These are phyloP conservation scores for Nothopassalora personata DNA, from an alignment of 2,329 filamentous ascomycete species.

Conservation along the genomic window DNA sequence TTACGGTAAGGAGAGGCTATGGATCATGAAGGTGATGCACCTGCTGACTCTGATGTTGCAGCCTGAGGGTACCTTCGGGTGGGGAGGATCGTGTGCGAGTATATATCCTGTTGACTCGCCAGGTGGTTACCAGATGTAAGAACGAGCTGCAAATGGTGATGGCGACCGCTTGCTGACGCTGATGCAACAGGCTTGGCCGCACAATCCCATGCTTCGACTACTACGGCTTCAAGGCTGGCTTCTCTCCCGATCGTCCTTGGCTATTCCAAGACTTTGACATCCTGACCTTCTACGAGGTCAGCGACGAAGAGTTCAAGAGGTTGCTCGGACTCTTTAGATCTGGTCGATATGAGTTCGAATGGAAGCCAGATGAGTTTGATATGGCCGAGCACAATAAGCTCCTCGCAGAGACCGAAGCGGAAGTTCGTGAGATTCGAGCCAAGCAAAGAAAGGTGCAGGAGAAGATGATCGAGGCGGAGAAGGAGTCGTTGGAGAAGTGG, in stretches of 20 bases:
- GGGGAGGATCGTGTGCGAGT: conserved; percentile 52
- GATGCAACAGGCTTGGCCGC: conserved; percentile 25
- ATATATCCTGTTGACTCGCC: conserved; percentile 55
- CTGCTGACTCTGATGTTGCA: too few relatives aligned
- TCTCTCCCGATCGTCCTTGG: conserved; percentile 45
- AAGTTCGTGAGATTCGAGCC: conserved; percentile 43
- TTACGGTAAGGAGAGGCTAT: conserved; percentile 33
- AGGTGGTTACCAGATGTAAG: conserved; percentile 50
- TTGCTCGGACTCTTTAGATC: conserved; percentile 46
- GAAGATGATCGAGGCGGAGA: conserved; percentile 44
- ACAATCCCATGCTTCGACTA: conserved; percentile 52
- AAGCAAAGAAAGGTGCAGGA: conserved; percentile 47
- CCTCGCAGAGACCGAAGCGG: conserved; percentile 42
- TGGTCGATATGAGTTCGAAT: conserved; percentile 50
- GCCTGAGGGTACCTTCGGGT: conserved; percentile 28
- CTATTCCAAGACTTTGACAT: conserved; percentile 55
- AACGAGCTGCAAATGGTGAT: conserved; percentile 32
- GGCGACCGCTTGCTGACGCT: not conserved
- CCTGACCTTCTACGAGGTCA: conserved; percentile 51
- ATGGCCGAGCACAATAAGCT: conserved; percentile 52
- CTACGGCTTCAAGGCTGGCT: conserved; percentile 49
- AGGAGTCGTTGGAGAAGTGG: conserved; percentile 41
- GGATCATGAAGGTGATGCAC: too few relatives aligned
- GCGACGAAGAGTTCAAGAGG: conserved; percentile 47
- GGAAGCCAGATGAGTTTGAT: conserved; percentile 48